A percentile compares a stretch with the other conserved stretches of the same genome.
Conservation (phyloP, 2,329 filamentous ascomycete species). For the Cercospora berteroae region DNA sequence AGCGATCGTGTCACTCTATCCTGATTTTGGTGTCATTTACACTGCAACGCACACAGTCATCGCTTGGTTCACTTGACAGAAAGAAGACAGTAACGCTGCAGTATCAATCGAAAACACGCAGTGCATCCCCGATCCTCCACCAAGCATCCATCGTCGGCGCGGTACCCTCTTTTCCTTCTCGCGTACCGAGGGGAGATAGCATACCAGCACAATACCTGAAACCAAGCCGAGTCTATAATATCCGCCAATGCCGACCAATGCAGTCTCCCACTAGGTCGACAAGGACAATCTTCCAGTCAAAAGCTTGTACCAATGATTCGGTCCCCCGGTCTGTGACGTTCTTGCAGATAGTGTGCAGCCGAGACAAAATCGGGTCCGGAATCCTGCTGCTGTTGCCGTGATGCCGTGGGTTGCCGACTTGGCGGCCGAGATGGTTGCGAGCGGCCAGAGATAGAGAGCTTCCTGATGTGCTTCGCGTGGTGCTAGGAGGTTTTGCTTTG, state of each 20-base stretch:
- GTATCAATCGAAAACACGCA: background rate
- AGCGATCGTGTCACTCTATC: background rate
- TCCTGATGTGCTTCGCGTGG: background rate
- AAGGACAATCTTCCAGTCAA: background rate
- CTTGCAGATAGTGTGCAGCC: background rate
- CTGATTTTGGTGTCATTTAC: too few relatives aligned
- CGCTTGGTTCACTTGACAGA: background rate
- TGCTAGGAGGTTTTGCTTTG: too few relatives aligned
- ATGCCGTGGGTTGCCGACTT: background rate
- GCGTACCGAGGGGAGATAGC: background rate
- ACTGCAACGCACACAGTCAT: background rate
- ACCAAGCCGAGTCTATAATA: background rate
- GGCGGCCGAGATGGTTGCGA: background rate
- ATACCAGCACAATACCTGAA: conserved; percentile 4
- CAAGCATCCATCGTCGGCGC: background rate
- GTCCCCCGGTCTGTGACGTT: background rate
- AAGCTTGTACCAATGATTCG: background rate
- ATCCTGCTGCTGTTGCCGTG: background rate
- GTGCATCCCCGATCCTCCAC: background rate
- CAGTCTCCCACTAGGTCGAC: conserved; percentile 3
- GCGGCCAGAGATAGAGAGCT: background rate
- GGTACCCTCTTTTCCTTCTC: background rate
- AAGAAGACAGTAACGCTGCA: background rate
- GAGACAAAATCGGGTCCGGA: conserved; percentile 2
- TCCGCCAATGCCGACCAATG: conserved; percentile 12